Evolutionary conservation across 2,329 filamentous ascomycete species (phyloP).

Genomic region (Furcasterigmium furcatum): DNA sequence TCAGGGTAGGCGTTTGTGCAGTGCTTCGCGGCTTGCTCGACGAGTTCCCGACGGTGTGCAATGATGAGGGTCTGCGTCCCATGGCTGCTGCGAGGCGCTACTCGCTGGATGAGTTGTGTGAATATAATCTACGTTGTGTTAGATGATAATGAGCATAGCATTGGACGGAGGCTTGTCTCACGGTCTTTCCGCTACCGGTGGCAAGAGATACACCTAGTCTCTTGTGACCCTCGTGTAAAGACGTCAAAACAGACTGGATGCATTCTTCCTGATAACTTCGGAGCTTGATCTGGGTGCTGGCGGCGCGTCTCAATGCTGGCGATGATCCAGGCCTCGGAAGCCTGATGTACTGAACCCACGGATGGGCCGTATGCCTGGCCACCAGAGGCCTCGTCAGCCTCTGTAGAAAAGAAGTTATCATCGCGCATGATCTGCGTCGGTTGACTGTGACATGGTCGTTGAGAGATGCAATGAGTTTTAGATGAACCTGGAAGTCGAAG

Average conservation of each 20-base stretch:
- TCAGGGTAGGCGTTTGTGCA: conserved; percentile 77
- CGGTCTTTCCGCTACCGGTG: conserved; percentile 87
- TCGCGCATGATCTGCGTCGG: too few species aligned
- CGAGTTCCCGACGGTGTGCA: conserved; percentile 87
- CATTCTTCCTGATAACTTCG: conserved; percentile 90
- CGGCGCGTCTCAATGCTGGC: too few species aligned
- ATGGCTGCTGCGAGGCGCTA: conserved; percentile 51
- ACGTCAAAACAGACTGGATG: conserved; percentile 73
- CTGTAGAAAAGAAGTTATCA: too few species aligned
- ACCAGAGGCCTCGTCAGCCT: too few species aligned
- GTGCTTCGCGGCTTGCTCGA: conserved; percentile 88
- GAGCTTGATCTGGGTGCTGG: conserved; percentile 47
- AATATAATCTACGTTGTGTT: conserved; percentile 77
- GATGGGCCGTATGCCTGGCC: too few species aligned
- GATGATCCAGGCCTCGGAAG: too few species aligned
- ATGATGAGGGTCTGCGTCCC: conserved; percentile 83
- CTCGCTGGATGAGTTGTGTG: conserved; percentile 84
- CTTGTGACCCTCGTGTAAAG: conserved; percentile 69
- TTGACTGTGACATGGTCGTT: too few species aligned
- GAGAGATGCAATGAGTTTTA: too few species aligned
- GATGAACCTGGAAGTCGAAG: too few species aligned
- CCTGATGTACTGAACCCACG: too few species aligned
- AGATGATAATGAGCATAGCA: conserved; percentile 8
- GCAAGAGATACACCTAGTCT: conserved; percentile 81
- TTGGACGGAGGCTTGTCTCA: conserved; percentile 32